A percentile compares a stretch with the other conserved stretches of the same genome.
These are phyloP conservation scores for Botryotinia convoluta DNA, from an alignment of 2,329 filamentous ascomycete genomes.

Conservation along the genomic window DNA sequence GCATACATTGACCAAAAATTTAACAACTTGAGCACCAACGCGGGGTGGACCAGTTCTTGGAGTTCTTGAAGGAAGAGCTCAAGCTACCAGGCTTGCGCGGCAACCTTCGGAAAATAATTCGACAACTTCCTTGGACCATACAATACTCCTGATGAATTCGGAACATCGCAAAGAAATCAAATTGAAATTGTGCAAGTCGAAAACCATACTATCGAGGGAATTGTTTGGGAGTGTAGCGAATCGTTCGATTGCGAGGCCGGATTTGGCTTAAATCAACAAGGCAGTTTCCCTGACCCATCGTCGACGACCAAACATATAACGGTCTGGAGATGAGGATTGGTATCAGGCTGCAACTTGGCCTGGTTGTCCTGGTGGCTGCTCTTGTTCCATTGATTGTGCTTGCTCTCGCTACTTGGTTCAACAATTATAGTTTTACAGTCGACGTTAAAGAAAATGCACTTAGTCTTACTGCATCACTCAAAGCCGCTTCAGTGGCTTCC, in stretches of 20 bases:
- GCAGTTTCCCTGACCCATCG: not conserved
- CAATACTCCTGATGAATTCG: conserved; percentile 2
- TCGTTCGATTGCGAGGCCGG: not conserved
- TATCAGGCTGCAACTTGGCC: conserved; percentile 82
- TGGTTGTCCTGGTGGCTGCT: conserved; percentile 73
- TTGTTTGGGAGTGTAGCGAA: not conserved
- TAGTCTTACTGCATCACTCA: conserved; percentile 77
- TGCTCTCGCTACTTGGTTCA: conserved; percentile 69
- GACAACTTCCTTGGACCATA: not conserved
- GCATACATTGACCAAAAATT: not conserved
- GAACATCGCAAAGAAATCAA: not conserved
- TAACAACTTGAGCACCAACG: not conserved
- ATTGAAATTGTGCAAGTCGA: not conserved
- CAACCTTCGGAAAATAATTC: not conserved
- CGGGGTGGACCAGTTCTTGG: not conserved
- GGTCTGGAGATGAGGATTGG: conserved; percentile 68
- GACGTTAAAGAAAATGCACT: conserved; percentile 60
- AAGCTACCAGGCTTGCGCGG: conserved; percentile 1
- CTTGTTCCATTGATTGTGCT: conserved; percentile 74
- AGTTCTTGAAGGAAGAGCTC: not conserved
- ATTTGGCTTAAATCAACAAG: conserved; percentile 10
- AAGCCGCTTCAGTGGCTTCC: conserved; percentile 76
- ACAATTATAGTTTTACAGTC: conserved; percentile 60
- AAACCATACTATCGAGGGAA: not conserved
- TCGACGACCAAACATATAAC: not conserved